Conservation (phyloP, 2,329 filamentous ascomycete species). For the Podosphaera leucotricha region DNA sequence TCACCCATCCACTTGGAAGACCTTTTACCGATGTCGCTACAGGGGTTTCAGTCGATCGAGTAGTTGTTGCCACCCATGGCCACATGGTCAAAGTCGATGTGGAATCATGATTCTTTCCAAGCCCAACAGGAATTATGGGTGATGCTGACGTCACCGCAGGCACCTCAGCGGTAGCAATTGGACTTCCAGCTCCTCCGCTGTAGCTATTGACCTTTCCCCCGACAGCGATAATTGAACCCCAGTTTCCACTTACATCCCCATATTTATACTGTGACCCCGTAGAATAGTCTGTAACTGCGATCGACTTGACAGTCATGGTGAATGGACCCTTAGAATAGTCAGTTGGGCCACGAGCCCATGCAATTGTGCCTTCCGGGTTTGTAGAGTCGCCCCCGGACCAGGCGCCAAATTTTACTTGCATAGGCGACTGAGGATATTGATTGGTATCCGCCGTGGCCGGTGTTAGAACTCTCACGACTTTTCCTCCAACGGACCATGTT, state of each 20-base stretch:
- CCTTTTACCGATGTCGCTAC: slow-evolving; percentile 20
- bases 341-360: slow-evolving; percentile 70
- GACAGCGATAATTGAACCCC: slow-evolving; percentile 61
- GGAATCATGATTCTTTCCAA: slow-evolving; percentile 31
- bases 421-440: slow-evolving; percentile 87
- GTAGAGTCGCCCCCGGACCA: slow-evolving; percentile 72
- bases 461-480: slow-evolving; percentile 51
- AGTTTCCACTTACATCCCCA: slow-evolving; percentile 51
- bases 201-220: slow-evolving; percentile 55
- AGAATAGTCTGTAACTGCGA: slow-evolving; percentile 74
- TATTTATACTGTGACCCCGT: slow-evolving; percentile 73
- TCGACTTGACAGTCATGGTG: slow-evolving; percentile 56
- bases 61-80: slow-evolving; percentile 40
- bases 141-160: slow-evolving; percentile 37
- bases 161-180: slow-evolving; percentile 29
- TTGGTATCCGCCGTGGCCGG: slow-evolving; percentile 40
- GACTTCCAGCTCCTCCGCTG: slow-evolving; percentile 17
- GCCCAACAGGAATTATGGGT: slow-evolving; percentile 45
- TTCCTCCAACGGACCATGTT: slow-evolving; percentile 65
- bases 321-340: slow-evolving; percentile 70
- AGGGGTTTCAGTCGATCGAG: slow-evolving; percentile 23
- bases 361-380: slow-evolving; percentile 62
- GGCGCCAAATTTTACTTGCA: slow-evolving; percentile 76
- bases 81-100: slow-evolving; percentile 34
- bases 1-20: slow-evolving; percentile 61